Percentiles rank a stretch among this genome's conserved stretches.
These are phyloP conservation scores for Fistulinella staudtii DNA, from an alignment of 1,284 basidiomycete genomes.

Conservation along the genomic window DNA sequence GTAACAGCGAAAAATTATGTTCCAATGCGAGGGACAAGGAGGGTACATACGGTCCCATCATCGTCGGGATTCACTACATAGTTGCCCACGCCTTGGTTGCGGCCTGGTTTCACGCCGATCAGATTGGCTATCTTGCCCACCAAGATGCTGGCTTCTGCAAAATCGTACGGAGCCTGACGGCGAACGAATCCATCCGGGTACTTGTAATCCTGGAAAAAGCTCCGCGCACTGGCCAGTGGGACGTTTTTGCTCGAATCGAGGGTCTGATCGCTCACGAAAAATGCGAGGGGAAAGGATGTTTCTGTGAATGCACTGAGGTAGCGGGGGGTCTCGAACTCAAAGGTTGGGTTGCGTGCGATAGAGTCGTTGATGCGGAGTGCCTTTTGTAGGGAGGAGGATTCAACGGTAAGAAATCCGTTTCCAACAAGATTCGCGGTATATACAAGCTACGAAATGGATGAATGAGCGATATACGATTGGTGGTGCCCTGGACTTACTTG, in stretches of 20 bases:
- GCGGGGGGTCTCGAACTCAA: slow-evolving; percentile 21
- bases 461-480: background rate
- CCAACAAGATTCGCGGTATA: slow-evolving; percentile 17
- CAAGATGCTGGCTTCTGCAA: slow-evolving; percentile 3
- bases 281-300: slow-evolving; percentile 25
- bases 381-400: slow-evolving; percentile 19
- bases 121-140: background rate
- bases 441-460: slow-evolving; percentile 10
- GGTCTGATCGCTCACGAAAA: slow-evolving; percentile 29
- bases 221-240: slow-evolving; percentile 15
- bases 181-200: slow-evolving; percentile 24
- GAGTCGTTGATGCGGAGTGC: slow-evolving; percentile 21
- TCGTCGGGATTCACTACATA: slow-evolving; percentile 12
- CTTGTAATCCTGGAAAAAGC: slow-evolving; percentile 18
- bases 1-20: background rate
- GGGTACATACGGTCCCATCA: slow-evolving; percentile 19
- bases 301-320: slow-evolving; percentile 20
- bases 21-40: too few species aligned
- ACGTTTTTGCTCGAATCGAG: slow-evolving; percentile 10
- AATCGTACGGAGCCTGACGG: slow-evolving; percentile 17
- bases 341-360: slow-evolving; percentile 26
- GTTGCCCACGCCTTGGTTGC: slow-evolving; percentile 22
- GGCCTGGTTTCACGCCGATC: slow-evolving; percentile 14
- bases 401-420: slow-evolving; percentile 15
- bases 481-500: slow-evolving; percentile 3